A percentile compares a stretch with the other conserved stretches of the same genome.
phyloP scores from a whole-genome alignment of 2,329 filamentous ascomycete species.

The Arthrobotrys musiformis region DNA sequence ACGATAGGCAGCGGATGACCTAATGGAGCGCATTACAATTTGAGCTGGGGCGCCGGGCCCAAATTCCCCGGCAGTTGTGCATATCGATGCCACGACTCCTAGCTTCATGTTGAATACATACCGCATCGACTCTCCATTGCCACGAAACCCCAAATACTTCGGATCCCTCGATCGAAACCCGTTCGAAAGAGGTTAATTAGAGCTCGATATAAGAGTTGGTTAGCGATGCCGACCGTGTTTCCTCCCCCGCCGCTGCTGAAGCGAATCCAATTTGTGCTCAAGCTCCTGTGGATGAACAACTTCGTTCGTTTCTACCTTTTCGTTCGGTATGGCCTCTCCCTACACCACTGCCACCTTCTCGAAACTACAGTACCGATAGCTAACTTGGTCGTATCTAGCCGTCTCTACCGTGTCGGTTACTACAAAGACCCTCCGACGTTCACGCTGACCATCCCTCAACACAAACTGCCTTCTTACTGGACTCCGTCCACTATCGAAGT shows the following conservation, averaged over 20 bases:
- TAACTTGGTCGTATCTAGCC: neutral
- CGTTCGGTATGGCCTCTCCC: no score
- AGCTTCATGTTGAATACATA: neutral
- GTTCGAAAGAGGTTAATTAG: neutral
- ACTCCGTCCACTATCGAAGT: slow-evolving; percentile 37
- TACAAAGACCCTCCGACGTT: slow-evolving; percentile 38
- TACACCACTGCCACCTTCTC: neutral
- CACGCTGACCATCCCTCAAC: slow-evolving; percentile 30
- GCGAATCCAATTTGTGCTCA: slow-evolving; percentile 22
- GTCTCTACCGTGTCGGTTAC: slow-evolving; percentile 40
- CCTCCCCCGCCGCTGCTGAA: slow-evolving; percentile 26
- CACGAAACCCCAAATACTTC: neutral
- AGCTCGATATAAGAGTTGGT: neutral
- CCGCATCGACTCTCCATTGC: neutral
- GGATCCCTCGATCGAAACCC: neutral
- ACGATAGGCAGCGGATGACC: slow-evolving; percentile 1
- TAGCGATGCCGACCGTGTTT: slow-evolving; percentile 40
- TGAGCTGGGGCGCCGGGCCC: neutral
- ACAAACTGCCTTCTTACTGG: slow-evolving; percentile 37
- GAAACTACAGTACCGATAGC: neutral
- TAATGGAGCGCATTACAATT: neutral
- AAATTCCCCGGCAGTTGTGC: neutral
- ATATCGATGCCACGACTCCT: neutral
- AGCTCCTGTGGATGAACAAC: slow-evolving; percentile 47
- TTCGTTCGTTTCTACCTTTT: slow-evolving; percentile 49